Conservation (phyloP, 306 rosid genomes). For the Dicorynia guianensis region DNA sequence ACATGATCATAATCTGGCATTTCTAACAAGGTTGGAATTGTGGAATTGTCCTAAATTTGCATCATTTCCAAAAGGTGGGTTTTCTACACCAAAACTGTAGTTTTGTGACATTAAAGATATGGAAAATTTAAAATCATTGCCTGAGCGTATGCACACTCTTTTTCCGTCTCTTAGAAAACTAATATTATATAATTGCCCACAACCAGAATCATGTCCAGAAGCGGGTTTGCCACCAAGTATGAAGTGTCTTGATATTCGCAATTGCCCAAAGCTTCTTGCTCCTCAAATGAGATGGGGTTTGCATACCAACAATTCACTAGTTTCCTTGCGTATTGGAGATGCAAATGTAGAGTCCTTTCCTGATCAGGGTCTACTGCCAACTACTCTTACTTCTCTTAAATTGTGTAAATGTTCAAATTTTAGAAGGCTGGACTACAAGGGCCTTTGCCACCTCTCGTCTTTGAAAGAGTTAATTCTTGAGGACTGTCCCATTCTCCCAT, state of each 20-base stretch:
- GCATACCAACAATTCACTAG: neutral
- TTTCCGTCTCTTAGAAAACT: neutral
- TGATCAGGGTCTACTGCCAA: neutral
- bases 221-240: constrained; percentile 12
- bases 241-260: rapidly evolving
- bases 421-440: neutral
- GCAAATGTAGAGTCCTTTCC: neutral
- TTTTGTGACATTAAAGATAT: neutral
- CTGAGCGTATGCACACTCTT: constrained; percentile 26
- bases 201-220: neutral
- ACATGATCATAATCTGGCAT: neutral
- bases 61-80: constrained; percentile 31
- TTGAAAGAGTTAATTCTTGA: rapidly evolving
- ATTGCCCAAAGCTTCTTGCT: neutral
- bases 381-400: neutral
- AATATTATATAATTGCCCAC: neutral
- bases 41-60: constrained; percentile 13
- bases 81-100: constrained; percentile 8
- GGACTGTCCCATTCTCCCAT: neutral
- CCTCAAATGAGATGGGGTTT: constrained; percentile 9
- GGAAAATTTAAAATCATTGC: constrained; percentile 23
- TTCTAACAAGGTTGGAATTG: neutral
- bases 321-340: neutral
- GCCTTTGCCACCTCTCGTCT: neutral
- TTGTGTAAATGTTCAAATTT: neutral